Percentiles rank a stretch among this genome's conserved stretches.
These are phyloP conservation scores for Mytilinidion resinicola DNA, from an alignment of 495 filamentous ascomycete genomes.

Conservation along the genomic window DNA sequence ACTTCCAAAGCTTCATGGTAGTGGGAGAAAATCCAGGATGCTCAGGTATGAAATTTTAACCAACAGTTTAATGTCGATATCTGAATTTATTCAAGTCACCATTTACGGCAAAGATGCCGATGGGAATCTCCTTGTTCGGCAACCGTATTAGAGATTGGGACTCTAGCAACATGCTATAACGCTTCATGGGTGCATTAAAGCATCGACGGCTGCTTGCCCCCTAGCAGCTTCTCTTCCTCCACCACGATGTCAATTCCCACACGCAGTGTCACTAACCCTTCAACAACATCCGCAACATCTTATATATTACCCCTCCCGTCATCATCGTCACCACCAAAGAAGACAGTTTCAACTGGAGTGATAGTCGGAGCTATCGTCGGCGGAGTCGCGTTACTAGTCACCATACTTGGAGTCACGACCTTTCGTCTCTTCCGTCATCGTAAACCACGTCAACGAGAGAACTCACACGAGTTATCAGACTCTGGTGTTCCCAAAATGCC, in stretches of 20 bases:
- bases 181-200: slow-evolving; percentile 24
- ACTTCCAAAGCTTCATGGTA: slow-evolving; percentile 5
- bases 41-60: slow-evolving; percentile 1
- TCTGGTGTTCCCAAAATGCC: not conserved
- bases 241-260: not conserved
- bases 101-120: slow-evolving; percentile 12
- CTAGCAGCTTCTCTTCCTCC: slow-evolving; percentile 1
- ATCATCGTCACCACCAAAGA: slow-evolving; percentile 2
- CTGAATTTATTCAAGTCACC: slow-evolving; percentile 14
- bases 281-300: no score
- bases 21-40: slow-evolving; percentile 11
- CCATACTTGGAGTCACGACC: not conserved
- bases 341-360: no score
- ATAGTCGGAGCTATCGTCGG: slow-evolving; percentile 15
- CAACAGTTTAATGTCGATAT: not conserved
- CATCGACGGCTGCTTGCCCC: slow-evolving; percentile 14
- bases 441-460: not conserved
- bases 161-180: slow-evolving; percentile 19
- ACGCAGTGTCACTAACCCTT: slow-evolving; percentile 7
- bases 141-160: not conserved
- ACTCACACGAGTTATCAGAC: not conserved
- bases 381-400: slow-evolving; percentile 3
- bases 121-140: slow-evolving; percentile 4
- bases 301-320: no score
- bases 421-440: not conserved